Evolutionary conservation across 257 asterid species (phyloP).

Genomic region (Solanum pimpinellifolium): DNA sequence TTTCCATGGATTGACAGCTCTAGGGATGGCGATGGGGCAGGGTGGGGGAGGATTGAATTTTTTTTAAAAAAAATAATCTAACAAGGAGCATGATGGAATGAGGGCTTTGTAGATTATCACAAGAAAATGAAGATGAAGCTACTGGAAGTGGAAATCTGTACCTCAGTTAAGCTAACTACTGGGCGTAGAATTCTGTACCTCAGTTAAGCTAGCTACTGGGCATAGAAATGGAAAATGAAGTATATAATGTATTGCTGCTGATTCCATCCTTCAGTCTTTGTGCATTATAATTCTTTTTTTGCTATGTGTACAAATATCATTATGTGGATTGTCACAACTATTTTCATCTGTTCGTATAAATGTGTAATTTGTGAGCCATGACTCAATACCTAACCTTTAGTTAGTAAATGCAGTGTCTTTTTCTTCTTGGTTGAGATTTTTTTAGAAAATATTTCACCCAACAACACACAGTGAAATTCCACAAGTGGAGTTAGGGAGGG

Average conservation of each 20-base stretch:
- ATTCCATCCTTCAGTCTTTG: background rate
- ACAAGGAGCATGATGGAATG: background rate
- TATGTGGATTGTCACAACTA: background rate
- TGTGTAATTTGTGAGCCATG: background rate
- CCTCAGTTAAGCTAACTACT: background rate
- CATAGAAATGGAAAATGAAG: background rate
- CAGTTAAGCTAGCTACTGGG: background rate
- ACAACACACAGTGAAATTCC: background rate
- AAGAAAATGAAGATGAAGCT: background rate
- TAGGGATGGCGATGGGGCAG: background rate
- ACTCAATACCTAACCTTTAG: background rate
- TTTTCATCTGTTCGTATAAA: background rate
- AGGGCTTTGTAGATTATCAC: background rate
- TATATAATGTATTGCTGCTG: background rate
- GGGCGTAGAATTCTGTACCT: background rate
- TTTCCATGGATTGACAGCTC: background rate
- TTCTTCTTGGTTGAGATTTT: background rate
- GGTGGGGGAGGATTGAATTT: background rate
- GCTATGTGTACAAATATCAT: background rate
- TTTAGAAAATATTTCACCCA: background rate
- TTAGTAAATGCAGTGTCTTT: background rate
- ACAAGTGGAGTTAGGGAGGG: background rate
- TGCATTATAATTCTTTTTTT: background rate
- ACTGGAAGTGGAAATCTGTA: background rate
- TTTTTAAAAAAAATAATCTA: accelerated